These are phyloP conservation scores for Fusarium solani-melongenae DNA, from an alignment of 2,329 filamentous ascomycete species.

Conservation along the genomic window DNA sequence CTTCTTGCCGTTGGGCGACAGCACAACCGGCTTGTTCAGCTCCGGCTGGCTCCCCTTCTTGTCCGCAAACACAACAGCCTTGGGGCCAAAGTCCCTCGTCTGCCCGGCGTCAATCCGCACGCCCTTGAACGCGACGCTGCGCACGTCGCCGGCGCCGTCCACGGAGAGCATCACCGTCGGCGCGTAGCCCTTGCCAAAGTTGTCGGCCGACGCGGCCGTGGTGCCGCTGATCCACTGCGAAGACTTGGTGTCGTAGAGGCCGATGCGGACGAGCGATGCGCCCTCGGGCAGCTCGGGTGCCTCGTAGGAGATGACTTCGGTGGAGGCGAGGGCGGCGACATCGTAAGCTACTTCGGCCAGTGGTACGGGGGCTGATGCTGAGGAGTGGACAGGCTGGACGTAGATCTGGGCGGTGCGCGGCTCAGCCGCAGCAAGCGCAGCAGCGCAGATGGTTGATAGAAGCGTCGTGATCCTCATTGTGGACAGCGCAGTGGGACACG, in stretches of 20 bases:
- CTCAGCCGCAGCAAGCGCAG: constrained; percentile 52
- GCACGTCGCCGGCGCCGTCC: constrained; percentile 55
- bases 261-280: constrained; percentile 65
- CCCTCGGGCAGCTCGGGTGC: constrained; percentile 62
- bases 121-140: constrained; percentile 66
- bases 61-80: constrained; percentile 63
- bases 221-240: constrained; percentile 65
- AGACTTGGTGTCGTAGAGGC: constrained; percentile 63
- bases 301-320: constrained; percentile 65
- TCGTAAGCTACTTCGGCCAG: constrained; percentile 70
- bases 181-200: constrained; percentile 70
- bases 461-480: constrained; percentile 57
- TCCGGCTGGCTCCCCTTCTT: constrained; percentile 65
- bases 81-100: constrained; percentile 73
- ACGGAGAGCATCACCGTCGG: constrained; percentile 67
- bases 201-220: constrained; percentile 65
- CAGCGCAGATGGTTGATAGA: constrained; percentile 56
- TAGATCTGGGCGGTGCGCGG: constrained; percentile 63
- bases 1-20: constrained; percentile 70
- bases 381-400: constrained; percentile 61
- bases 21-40: constrained; percentile 72
- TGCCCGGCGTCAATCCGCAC: constrained; percentile 71
- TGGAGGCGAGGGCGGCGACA: constrained; percentile 53
- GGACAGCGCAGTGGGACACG: neutral
- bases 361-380: constrained; percentile 48